Conservation (phyloP, 2,329 filamentous ascomycete genomes). For the Exophiala calicioides region DNA sequence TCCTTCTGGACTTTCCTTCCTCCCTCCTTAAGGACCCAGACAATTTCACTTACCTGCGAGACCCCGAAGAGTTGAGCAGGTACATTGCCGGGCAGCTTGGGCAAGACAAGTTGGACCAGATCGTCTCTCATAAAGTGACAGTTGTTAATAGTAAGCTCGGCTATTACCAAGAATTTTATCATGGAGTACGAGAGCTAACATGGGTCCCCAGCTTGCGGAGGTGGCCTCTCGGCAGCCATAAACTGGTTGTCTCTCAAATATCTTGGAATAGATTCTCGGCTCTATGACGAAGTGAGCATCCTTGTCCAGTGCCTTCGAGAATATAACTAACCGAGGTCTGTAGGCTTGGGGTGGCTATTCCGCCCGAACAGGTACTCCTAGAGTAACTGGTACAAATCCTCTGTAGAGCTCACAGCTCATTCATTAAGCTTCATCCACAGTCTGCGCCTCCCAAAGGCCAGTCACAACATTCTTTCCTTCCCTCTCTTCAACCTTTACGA, state of each 20-base stretch:
- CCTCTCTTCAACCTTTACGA: conserved; percentile 13
- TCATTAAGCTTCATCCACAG: conserved; percentile 11
- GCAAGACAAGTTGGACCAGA: conserved; percentile 7
- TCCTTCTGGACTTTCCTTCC: conserved; percentile 14
- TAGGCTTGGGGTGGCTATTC: conserved; percentile 13
- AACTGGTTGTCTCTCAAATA: conserved; percentile 10
- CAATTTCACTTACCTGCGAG: conserved; percentile 13
- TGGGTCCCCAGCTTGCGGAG: conserved; percentile 6
- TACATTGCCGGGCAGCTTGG: conserved; percentile 12
- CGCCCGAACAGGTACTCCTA: conserved; percentile 3
- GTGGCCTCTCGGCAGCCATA: conserved; percentile 13
- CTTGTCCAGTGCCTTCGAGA: not conserved
- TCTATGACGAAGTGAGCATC: conserved; percentile 13
- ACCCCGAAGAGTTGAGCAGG: conserved; percentile 5
- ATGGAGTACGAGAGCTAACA: conserved; percentile 5
- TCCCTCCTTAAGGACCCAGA: conserved; percentile 9
- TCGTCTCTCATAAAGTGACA: conserved; percentile 3
- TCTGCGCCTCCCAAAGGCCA: conserved; percentile 14
- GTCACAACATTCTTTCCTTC: conserved; percentile 6
- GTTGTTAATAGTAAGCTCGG: conserved; percentile 12
- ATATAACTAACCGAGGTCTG: not conserved
- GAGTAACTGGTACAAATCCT: conserved; percentile 11
- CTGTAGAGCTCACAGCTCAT: conserved; percentile 1
- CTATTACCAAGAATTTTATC: not conserved
- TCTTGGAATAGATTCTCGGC: conserved; percentile 11